Conservation (phyloP, 352 stramenopile species). For the Elongisporangium senticosum region DNA sequence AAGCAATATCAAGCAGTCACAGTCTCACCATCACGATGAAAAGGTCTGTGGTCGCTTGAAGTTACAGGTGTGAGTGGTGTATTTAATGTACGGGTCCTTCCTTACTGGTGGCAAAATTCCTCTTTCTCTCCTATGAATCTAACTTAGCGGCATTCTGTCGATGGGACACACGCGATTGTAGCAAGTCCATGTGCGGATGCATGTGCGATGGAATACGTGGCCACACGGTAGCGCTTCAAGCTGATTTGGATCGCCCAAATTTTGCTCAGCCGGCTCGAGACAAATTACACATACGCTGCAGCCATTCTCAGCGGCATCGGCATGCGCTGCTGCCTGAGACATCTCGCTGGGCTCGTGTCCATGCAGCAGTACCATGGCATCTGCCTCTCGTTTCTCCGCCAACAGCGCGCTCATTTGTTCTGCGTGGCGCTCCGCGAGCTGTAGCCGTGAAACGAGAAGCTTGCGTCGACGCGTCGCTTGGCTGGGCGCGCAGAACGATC, state of each 20-base stretch:
- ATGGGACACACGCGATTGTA: constrained; percentile 28
- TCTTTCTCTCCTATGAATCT: constrained; percentile 1
- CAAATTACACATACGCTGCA: not conserved
- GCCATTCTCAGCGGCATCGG: not conserved
- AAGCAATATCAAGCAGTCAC: not conserved
- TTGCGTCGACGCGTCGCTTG: not conserved
- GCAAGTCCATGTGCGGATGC: constrained; percentile 27
- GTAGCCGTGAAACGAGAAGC: not conserved
- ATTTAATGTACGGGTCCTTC: not conserved
- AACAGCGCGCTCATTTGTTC: not conserved
- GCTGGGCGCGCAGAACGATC: not conserved
- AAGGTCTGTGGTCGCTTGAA: not conserved
- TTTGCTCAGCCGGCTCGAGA: not conserved
- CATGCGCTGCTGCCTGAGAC: not conserved
- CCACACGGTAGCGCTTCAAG: constrained; percentile 26
- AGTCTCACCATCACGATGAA: not conserved
- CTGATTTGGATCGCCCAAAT: not conserved
- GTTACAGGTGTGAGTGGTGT: not conserved
- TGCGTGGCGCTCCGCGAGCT: not conserved
- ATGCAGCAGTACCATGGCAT: not conserved
- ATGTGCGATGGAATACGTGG: constrained; percentile 31
- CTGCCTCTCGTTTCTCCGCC: not conserved
- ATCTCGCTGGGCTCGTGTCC: not conserved
- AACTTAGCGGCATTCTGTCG: constrained; percentile 15
- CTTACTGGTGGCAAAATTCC: not conserved